Base-by-base conservation (phyloP, 2,329 filamentous ascomycete species). In the Allantophomopsis cytisporea region DNA sequence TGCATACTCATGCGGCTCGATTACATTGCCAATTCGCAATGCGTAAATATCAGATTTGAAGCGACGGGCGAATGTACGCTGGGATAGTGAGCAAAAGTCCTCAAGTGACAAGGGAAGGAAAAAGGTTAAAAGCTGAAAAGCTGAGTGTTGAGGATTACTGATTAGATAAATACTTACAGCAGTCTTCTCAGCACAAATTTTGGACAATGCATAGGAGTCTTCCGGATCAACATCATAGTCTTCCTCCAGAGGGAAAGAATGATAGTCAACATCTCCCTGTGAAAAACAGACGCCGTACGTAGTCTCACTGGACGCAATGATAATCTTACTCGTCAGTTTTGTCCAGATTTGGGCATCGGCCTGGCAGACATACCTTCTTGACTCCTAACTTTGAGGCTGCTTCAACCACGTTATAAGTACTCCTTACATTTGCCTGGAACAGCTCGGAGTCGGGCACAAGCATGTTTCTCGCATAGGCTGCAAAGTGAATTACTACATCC, bases 281-380 rank as follows among this genome's bases (percentile, higher is more conserved):
- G 69, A 66, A 47, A 74, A 79, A 45, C 69, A 74, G 1, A 77
- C 71, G 14, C 73, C 74, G 48, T 80, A 80, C 0, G 68, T 71
- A 0, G 71, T 75, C 48, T 76, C 71, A 15, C 64, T 69, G 41
- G 63, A 69, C 2, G 75, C 75, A 36, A 77, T 66, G 49, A 80
- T 63, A 47, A 80, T 69, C 49, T 80, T 80, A 12, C 7, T 28
- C 10, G 11, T 28, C 11, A 28, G 23, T 10, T 28, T 5, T 28
- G 23, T 28, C 23, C 5, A 28, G 3, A 12, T 28, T 3, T n/a
- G n/a, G n/a, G n/a, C n/a, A n/a, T 28, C 23, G 12, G 12, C 7
- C 3, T 17, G 3, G 10, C 12, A 14, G 10, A 34, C 31, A 15
- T 34, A 34, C 31, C 16, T 34, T 34, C 46, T 65, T 66, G 6